Percentiles rank a stretch among this genome's conserved stretches.
These are phyloP conservation scores for Veloporphyrellus conicus DNA, from an alignment of 1,284 basidiomycete genomes.

Conservation along the genomic window DNA sequence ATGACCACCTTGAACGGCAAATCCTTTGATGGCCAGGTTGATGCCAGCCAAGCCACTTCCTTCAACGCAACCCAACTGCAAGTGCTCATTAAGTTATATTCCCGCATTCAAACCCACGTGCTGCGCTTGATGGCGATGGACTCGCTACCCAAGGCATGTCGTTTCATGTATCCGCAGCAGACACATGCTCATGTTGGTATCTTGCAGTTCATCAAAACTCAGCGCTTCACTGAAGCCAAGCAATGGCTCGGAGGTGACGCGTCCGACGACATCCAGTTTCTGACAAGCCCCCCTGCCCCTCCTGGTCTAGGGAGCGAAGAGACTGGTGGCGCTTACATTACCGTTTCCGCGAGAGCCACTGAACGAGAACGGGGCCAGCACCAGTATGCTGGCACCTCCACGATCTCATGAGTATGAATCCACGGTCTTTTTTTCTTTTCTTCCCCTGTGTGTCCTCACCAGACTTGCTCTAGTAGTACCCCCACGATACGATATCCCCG, in stretches of 20 bases:
- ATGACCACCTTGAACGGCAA: conserved; percentile 74
- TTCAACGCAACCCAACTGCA: conserved; percentile 94
- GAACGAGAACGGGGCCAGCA: conserved; percentile 47
- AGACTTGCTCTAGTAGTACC: conserved; percentile 23
- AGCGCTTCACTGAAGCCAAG: conserved; percentile 69
- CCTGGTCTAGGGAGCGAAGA: conserved; percentile 67
- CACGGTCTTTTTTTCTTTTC: conserved; percentile 10
- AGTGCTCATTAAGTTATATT: conserved; percentile 89
- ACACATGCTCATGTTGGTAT: conserved; percentile 5
- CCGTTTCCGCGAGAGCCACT: conserved; percentile 72
- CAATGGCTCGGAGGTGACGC: conserved; percentile 72
- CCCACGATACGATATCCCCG: conserved; percentile 29
- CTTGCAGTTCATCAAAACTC: conserved; percentile 76
- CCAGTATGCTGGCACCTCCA: conserved; percentile 25
- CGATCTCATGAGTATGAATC: conserved; percentile 26
- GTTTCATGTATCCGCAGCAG: neutral
- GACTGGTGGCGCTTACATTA: conserved; percentile 76
- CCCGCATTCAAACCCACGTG: conserved; percentile 94
- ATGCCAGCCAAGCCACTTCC: conserved; percentile 69
- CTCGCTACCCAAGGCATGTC: conserved; percentile 85
- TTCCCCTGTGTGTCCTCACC: conserved; percentile 13
- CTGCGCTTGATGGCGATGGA: conserved; percentile 98
- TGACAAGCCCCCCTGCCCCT: conserved; percentile 55
- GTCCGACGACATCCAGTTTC: conserved; percentile 55
- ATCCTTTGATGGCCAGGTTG: conserved; percentile 70